Evolutionary conservation across 148 eudicot species (phyloP), one percentile per base, ranked within the genome.

Genomic region (Persicaria maculosa): DNA sequence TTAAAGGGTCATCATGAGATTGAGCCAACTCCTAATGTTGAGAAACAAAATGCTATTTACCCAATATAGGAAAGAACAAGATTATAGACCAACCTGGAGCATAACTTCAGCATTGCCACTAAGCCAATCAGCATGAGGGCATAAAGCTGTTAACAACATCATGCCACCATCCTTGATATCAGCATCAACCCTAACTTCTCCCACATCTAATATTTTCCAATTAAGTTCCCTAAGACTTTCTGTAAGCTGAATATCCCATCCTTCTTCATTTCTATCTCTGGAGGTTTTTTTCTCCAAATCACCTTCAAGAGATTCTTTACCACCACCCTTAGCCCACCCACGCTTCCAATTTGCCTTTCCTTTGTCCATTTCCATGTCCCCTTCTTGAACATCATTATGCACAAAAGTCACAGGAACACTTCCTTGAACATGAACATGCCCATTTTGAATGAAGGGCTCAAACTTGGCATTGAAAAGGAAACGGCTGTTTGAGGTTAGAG

Each of bases 161-260:
- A 96, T 96, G 80, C 99, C 99, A 47, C 97, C 97, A 82, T 96
- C 99, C 89, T 90, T 96, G 52, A 96, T 87, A 82, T 96, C 99
- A 82, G 97, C 97, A 93, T 96, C 99, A 75, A 96, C 89, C 84
- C 99, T 90, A 77, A 96, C 99, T 86, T 96, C 99, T 77, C 97
- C 99, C 10, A 76, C 97, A 85, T 96, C 97, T 79, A 96, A 68
- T 73, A 92, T 73, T 69, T 89, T 96, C 99, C 99, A 96, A 82
- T 96, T 93, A 59, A 96, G 82, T 43, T 95, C 99, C 82, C 79
- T 89, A 48, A 96, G 92, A 85, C 89, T 84, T 80, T 96, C 99
- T 14, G 99, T 91, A 78, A 96, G 83, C 80, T 92, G 97, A 53
- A 90, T 80, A 79, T 90, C 91, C 99, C 97, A 92, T 72, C 77